These are phyloP conservation scores for Talaromyces sp. DNA, from an alignment of 2,329 filamentous ascomycete species.

Conservation along the genomic window DNA sequence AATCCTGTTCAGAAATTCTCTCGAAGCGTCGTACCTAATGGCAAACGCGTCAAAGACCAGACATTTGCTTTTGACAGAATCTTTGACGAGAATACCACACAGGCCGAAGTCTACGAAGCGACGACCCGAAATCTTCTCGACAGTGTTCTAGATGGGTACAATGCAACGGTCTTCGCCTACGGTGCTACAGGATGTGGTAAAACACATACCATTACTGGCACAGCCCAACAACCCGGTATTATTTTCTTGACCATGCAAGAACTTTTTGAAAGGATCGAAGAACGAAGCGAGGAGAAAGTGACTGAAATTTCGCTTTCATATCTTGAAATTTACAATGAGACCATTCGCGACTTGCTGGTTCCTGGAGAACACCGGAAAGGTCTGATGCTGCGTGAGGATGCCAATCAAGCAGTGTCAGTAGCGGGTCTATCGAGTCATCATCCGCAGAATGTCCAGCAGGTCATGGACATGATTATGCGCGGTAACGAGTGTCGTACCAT, in stretches of 20 bases:
- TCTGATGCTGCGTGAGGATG: slow-evolving; percentile 90
- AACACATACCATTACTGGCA: slow-evolving; percentile 95
- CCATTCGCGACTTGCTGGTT: slow-evolving; percentile 90
- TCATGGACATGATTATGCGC: slow-evolving; percentile 98
- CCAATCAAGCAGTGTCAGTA: slow-evolving; percentile 88
- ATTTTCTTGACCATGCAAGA: slow-evolving; percentile 99
- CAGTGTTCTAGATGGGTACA: slow-evolving; percentile 94
- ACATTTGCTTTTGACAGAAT: slow-evolving; percentile 96
- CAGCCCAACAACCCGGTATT: slow-evolving; percentile 86
- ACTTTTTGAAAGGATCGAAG: slow-evolving; percentile 91
- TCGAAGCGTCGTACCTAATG: slow-evolving; percentile 72
- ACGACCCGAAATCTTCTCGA: slow-evolving; percentile 88
- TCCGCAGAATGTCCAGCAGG: slow-evolving; percentile 85
- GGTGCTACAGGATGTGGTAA: slow-evolving; percentile 97
- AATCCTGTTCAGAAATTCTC: slow-evolving; percentile 86
- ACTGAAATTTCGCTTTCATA: slow-evolving; percentile 92
- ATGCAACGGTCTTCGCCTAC: slow-evolving; percentile 97
- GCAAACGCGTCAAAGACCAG: slow-evolving; percentile 94
- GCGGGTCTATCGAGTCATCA: slow-evolving; percentile 86
- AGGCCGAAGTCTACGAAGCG: slow-evolving; percentile 90
- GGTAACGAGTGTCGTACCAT: slow-evolving; percentile 95
- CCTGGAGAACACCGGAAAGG: slow-evolving; percentile 77
- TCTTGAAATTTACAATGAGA: slow-evolving; percentile 98
- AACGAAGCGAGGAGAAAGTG: slow-evolving; percentile 77
- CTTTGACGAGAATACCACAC: slow-evolving; percentile 91